These are phyloP conservation scores for Annulohypoxylon nitens DNA, from an alignment of 495 filamentous ascomycete species.

Conservation along the genomic window DNA sequence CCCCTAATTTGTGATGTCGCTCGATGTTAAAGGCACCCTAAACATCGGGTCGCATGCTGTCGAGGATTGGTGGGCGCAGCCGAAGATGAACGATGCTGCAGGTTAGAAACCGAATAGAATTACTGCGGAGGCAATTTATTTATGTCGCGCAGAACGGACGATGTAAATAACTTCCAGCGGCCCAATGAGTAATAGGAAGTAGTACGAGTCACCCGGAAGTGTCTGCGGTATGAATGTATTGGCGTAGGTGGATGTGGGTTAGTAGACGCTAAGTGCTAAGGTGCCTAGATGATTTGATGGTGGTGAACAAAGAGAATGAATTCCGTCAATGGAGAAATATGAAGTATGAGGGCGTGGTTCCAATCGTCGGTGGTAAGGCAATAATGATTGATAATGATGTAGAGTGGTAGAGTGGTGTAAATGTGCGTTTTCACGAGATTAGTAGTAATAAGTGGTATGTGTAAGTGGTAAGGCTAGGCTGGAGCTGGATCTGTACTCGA, in stretches of 20 bases:
- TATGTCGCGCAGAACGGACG: conserved; percentile 22
- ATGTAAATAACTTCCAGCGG: conserved; percentile 15
- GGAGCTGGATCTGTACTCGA: conserved; percentile 10
- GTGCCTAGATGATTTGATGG: not conserved
- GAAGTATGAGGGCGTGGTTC: not conserved
- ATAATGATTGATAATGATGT: conserved; percentile 18
- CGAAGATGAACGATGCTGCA: conserved; percentile 16
- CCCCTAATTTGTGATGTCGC: conserved; percentile 23
- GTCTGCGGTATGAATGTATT: not conserved
- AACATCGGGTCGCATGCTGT: conserved; percentile 42
- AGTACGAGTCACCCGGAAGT: conserved; percentile 1
- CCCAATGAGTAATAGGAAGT: conserved; percentile 10
- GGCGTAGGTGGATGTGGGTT: conserved; percentile 6
- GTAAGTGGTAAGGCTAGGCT: conserved; percentile 16
- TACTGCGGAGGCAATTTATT: conserved; percentile 11
- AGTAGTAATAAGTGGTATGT: not conserved
- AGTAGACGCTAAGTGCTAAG: conserved; percentile 4
- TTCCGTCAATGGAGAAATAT: conserved; percentile 11
- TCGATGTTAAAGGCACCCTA: conserved; percentile 28
- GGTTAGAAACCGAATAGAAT: not conserved
- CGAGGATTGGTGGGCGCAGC: conserved; percentile 12
- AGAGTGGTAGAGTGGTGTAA: conserved; percentile 19
- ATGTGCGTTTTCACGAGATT: conserved; percentile 20
- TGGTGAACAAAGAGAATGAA: conserved; percentile 3
- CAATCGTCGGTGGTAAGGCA: conserved; percentile 14